Conservation (phyloP, 2,329 filamentous ascomycete genomes). For the Aspergillus jensenii region DNA sequence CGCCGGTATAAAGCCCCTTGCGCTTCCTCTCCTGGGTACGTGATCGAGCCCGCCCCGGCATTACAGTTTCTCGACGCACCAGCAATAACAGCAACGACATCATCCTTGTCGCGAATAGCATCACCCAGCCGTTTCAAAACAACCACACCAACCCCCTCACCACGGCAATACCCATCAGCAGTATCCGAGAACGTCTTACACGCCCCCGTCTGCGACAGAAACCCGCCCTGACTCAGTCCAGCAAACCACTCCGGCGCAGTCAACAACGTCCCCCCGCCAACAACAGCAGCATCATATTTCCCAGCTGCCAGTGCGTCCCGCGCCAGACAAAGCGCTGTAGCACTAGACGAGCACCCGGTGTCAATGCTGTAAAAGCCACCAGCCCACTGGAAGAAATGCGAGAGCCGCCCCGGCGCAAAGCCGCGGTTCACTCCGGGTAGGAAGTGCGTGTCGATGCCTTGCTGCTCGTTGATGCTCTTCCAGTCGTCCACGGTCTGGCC, state of each 20-base stretch:
- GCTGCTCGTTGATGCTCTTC: constrained; percentile 67
- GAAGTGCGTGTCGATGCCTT: constrained; percentile 68
- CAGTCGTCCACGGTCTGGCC: constrained; percentile 70
- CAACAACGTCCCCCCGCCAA: constrained; percentile 62
- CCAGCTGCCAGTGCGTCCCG: constrained; percentile 70
- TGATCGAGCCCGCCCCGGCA: constrained; percentile 47
- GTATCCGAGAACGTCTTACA: constrained; percentile 52
- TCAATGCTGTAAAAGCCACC: constrained; percentile 71
- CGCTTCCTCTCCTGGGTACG: constrained; percentile 39
- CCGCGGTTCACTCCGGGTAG: constrained; percentile 62
- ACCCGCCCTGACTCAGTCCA: constrained; percentile 60
- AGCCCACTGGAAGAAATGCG: constrained; percentile 74
- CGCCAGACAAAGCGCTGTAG: constrained; percentile 69
- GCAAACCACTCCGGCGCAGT: constrained; percentile 70
- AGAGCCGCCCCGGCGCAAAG: constrained; percentile 63
- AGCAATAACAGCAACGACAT: constrained; percentile 42
- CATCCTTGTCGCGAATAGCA: constrained; percentile 52
- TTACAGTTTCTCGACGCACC: constrained; percentile 40
- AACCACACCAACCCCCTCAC: constrained; percentile 50
- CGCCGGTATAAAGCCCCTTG: constrained; percentile 37
- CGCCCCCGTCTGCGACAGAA: constrained; percentile 35
- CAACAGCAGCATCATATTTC: constrained; percentile 76
- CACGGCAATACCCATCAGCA: constrained; percentile 58
- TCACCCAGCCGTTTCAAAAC: constrained; percentile 53
- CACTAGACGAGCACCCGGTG: constrained; percentile 72